Evolutionary conservation across 2,329 filamentous ascomycete genomes (phyloP), one percentile per base, ranked within the genome.

Genomic region (Cercospora sp.): DNA sequence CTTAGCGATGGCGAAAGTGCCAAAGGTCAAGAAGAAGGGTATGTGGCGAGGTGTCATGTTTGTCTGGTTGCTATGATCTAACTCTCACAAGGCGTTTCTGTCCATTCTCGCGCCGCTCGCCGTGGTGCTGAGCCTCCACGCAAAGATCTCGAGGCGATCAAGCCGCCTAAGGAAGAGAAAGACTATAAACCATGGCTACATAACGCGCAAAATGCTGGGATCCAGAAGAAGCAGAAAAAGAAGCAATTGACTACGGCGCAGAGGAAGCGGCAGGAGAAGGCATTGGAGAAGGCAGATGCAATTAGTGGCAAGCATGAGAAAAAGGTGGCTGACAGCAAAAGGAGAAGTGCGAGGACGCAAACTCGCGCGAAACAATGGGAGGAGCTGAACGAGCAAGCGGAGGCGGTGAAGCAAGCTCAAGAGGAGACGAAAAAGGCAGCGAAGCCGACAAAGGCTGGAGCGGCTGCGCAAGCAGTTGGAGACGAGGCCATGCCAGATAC

Each of bases 81-180:
- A 49, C 18, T 21, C 40, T 57, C 3, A 18, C 6, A 76, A 91
- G 89, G 82, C 65, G 83, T 84, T 45, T 91, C 90, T 4, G 80
- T 88, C 67, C 90, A 90, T 82, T 94, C 91, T 63, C 90, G 91
- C 72, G 90, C 90, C 67, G 90, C 90, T 49, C 87, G 91, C 76
- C 88, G 91, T 71, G 91, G 89, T 58, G 87, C 88, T 16, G 91
- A 90, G 3, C 89, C 90, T 28, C 84, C 88, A 74, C 89, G 73
- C 81, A 74, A 59, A 57, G 70, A 73, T 65, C 63, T 72, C 37
- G 67, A 64, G 24, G 68, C 65, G 45, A 72, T 61, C 62, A 81
- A 84, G 69, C 82, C 85, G 10, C 86, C 88, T 1, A 70, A 79
- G 21, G 81, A 85, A 55, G 80, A 83, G 7, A 78, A 80, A 67